A percentile compares a stretch with the other conserved stretches of the same genome.
phyloP scores from a whole-genome alignment of 1,284 basidiomycete species.

The Microbotryum silenes-acaulis region DNA sequence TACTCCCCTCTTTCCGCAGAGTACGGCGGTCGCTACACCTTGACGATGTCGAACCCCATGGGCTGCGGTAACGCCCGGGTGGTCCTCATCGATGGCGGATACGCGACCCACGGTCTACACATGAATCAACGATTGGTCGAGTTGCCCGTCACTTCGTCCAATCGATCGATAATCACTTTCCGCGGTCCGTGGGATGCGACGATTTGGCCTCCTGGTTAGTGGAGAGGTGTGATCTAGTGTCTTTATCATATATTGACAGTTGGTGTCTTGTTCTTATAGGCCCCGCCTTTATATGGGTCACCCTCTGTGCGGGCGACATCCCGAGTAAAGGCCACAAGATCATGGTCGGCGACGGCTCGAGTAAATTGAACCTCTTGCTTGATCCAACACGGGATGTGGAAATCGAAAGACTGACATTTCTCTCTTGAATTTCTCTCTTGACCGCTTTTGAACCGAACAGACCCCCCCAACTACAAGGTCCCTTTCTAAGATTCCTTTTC shows the following conservation, averaged over 20 bases:
- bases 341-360: constrained; percentile 51
- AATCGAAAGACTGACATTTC: too few relatives aligned
- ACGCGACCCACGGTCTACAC: constrained; percentile 14
- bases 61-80: too few relatives aligned
- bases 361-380: too few relatives aligned
- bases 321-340: constrained; percentile 59
- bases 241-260: too few relatives aligned
- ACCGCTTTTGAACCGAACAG: too few relatives aligned
- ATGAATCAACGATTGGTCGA: constrained; percentile 49
- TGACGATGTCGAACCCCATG: too few relatives aligned
- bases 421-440: too few relatives aligned
- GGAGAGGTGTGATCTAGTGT: not conserved
- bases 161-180: constrained; percentile 47
- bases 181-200: constrained; percentile 43
- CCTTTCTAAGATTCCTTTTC: too few relatives aligned
- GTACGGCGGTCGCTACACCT: too few relatives aligned
- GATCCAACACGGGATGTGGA: too few relatives aligned
- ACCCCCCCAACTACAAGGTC: too few relatives aligned
- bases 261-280: constrained; percentile 39
- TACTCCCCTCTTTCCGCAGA: constrained; percentile 59
- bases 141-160: constrained; percentile 44
- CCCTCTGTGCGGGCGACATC: constrained; percentile 58
- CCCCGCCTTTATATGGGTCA: constrained; percentile 72
- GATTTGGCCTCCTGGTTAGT: constrained; percentile 17
- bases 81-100: too few relatives aligned